Base-by-base conservation (phyloP, 2,329 filamentous ascomycete species). In the Blastomyces emzantsi region DNA sequence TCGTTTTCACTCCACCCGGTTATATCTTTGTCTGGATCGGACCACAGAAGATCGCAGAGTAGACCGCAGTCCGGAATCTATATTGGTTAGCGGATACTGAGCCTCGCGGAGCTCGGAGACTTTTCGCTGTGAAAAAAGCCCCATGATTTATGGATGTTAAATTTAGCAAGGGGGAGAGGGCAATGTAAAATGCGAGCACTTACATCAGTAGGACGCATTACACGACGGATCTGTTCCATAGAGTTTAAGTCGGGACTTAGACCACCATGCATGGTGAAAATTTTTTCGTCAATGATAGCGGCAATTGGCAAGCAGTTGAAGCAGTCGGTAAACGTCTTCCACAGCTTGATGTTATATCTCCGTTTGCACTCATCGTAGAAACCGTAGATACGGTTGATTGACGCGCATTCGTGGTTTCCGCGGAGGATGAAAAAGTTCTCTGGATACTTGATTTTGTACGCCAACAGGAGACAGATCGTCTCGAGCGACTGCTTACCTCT, bases 361-460 rank as follows among this genome's bases (percentile, higher is more conserved):
- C 94, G 89, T 84, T 99, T 99, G 87, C 93, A 99, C 80, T 99
- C 93, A 75, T 99, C 94, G 83, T 99, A 99, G 83, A 99, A 99
- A 65, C 94, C 94, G 78, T 99, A 99, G 79, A 97, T 96, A 75
- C 94, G 91, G 82, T 96, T 99, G 83, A 99, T 96, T 62, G 90
- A 96, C 65, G 94, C 94, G 80, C 94, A 97, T 80, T 99, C 94
- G 83, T 99, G 94, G 83, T 99, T 99, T 68, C 94, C 94, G 70
- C 94, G 91, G 65, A 99, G 86, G 70, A 99, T 90, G 83, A 99
- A 99, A 82, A 99, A 97, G 83, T 99, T 99, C 81, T 99, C 94
- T 59, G 94, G 94, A 77, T 96, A 97, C 82, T 97, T 97, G 85
- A 99, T 96, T 86, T 99, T 99, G 86, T 97, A 99, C 67, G 92